phyloP scores from a whole-genome alignment of 2,329 filamentous ascomycete genomes.

The Knufia fluminis region DNA sequence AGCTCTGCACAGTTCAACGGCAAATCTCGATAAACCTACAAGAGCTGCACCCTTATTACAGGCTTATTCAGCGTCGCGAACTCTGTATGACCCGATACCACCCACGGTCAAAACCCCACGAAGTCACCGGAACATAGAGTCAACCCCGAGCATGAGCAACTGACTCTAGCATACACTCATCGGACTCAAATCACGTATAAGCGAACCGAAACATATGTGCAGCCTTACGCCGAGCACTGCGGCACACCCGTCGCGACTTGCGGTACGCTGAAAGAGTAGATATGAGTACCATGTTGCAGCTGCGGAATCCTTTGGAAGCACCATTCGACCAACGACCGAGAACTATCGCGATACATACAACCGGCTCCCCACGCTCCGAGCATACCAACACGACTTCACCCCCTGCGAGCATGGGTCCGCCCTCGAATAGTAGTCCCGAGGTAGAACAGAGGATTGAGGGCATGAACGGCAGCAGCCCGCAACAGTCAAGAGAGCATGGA shows the following conservation, averaged over 20 bases:
- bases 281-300: conserved; percentile 22
- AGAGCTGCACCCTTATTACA: no score
- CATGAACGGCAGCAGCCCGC: conserved; percentile 22
- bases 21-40: no score
- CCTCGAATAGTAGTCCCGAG: conserved; percentile 39
- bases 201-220: neutral
- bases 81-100: neutral
- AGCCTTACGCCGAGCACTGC: neutral
- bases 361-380: conserved; percentile 29
- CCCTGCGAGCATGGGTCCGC: conserved; percentile 40
- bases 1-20: no score
- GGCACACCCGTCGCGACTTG: neutral
- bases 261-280: neutral
- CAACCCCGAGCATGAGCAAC: no score
- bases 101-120: neutral
- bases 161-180: no score
- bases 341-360: conserved; percentile 17
- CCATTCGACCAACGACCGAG: conserved; percentile 16
- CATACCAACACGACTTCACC: conserved; percentile 47
- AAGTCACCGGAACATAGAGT: no score
- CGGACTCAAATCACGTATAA: neutral
- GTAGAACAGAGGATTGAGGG: conserved; percentile 35
- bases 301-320: conserved; percentile 20
- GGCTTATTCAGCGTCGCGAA: no score
- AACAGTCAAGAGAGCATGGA: conserved; percentile 18